These are phyloP conservation scores for Fomes fomentarius DNA, from an alignment of 1,284 basidiomycete species.

Conservation along the genomic window DNA sequence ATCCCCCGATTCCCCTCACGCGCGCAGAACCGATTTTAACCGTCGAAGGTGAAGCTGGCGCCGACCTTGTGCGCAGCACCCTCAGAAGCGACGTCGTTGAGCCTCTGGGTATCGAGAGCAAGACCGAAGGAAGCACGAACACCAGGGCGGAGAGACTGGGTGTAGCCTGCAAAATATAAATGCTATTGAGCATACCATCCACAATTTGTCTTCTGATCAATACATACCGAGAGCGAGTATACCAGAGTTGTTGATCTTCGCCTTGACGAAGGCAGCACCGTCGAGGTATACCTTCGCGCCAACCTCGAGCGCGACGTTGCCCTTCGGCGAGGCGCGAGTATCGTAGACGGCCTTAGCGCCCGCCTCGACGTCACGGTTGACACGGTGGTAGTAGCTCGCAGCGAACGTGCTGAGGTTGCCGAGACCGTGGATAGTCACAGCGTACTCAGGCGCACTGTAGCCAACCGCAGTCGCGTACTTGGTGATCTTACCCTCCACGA, in stretches of 20 bases:
- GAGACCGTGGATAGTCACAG: conserved; percentile 93
- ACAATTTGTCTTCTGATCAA: not conserved
- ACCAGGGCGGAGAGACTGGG: conserved; percentile 91
- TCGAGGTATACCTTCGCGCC: conserved; percentile 97
- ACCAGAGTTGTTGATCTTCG: conserved; percentile 98
- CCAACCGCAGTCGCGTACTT: conserved; percentile 93
- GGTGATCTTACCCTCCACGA: conserved; percentile 90
- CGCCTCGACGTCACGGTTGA: conserved; percentile 93
- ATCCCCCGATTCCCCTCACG: conserved; percentile 14
- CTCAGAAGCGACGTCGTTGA: conserved; percentile 68
- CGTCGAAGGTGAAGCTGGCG: conserved; percentile 75
- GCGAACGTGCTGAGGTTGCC: conserved; percentile 95
- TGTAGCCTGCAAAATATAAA: too few relatives aligned
- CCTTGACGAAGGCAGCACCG: conserved; percentile 91
- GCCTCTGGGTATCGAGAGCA: conserved; percentile 87
- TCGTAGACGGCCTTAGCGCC: conserved; percentile 98
- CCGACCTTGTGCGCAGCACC: conserved; percentile 81
- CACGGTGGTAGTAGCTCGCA: conserved; percentile 99
- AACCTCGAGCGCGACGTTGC: conserved; percentile 88
- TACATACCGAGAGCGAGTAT: conserved; percentile 78
- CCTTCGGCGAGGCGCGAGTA: conserved; percentile 86
- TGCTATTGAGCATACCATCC: too few relatives aligned
- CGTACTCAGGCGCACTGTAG: conserved; percentile 97
- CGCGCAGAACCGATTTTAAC: conserved; percentile 44
- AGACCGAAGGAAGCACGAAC: conserved; percentile 95